These are phyloP conservation scores for Kalmanozyma brasiliensis DNA, from an alignment of 1,284 basidiomycete species.

Conservation along the genomic window DNA sequence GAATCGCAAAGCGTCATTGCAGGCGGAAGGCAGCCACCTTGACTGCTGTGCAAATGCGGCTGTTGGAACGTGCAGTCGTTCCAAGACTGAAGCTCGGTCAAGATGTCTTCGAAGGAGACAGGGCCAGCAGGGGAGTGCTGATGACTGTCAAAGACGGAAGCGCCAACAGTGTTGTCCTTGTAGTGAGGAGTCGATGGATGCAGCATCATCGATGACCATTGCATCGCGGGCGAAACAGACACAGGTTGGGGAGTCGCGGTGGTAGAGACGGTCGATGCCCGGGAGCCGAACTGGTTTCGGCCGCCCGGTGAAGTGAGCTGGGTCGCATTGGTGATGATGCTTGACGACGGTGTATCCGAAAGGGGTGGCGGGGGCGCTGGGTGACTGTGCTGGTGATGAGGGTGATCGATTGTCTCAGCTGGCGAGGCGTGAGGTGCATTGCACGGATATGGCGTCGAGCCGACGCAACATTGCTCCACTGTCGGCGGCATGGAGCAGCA, in stretches of 20 bases:
- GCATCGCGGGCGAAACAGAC: constrained; percentile 13
- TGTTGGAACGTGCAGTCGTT: constrained; percentile 35
- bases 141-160: constrained; percentile 6
- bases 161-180: constrained; percentile 9
- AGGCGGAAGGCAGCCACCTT: constrained; percentile 46
- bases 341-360: constrained; percentile 32
- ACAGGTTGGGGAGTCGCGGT: constrained; percentile 25
- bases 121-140: constrained; percentile 4
- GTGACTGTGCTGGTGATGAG: constrained; percentile 4
- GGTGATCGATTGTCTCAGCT: constrained; percentile 1
- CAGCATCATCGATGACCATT: constrained; percentile 16
- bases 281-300: constrained; percentile 10
- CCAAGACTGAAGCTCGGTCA: constrained; percentile 35
- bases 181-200: constrained; percentile 3
- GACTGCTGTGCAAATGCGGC: constrained; percentile 39
- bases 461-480: constrained; percentile 40
- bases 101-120: constrained; percentile 25
- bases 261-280: constrained; percentile 28
- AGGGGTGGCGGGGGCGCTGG: constrained; percentile 7
- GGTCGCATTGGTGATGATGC: constrained; percentile 26
- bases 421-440: constrained; percentile 8
- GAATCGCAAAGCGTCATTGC: constrained; percentile 39
- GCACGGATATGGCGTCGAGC: constrained; percentile 14
- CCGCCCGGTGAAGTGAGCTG: constrained; percentile 18
- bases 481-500: constrained; percentile 45